phyloP scores from a whole-genome alignment of 331 rosid species.

The Spiraea crenata region DNA sequence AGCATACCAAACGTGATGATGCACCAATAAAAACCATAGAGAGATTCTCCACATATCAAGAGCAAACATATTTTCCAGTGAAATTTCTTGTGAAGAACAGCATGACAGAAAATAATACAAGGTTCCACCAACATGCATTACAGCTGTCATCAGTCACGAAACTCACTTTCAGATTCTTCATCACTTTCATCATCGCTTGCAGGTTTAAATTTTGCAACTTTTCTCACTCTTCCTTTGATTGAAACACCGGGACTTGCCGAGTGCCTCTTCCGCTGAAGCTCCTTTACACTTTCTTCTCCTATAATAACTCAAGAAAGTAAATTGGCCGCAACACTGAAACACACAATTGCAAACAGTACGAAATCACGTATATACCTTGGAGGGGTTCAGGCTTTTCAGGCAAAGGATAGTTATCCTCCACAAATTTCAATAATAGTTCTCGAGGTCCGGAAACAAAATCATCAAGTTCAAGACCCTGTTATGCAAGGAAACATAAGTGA shows the following conservation, averaged over 20 bases:
- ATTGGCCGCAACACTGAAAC: conserved; percentile 12
- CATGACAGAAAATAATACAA: conserved; percentile 9
- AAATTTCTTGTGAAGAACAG: neutral
- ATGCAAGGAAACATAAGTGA: conserved; percentile 22
- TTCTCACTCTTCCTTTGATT: conserved; percentile 86
- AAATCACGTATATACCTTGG: conserved; percentile 52
- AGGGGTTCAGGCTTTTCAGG: conserved; percentile 94
- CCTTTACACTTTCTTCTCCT: conserved; percentile 96
- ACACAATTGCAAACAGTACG: neutral
- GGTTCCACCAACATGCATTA: conserved; percentile 22
- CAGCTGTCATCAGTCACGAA: conserved; percentile 24
- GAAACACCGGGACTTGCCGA: conserved; percentile 87
- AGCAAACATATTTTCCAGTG: neutral
- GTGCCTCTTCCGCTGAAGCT: conserved; percentile 96
- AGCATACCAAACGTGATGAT: neutral
- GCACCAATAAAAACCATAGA: neutral
- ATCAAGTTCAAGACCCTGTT: conserved; percentile 93
- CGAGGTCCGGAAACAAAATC: conserved; percentile 99
- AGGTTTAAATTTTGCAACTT: conserved; percentile 79
- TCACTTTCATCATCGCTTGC: conserved; percentile 79
- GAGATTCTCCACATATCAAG: neutral
- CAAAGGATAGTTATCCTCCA: conserved; percentile 95
- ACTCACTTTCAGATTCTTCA: conserved; percentile 89
- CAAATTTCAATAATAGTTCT: conserved; percentile 88
- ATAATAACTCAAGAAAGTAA: conserved; percentile 24